phyloP scores from a whole-genome alignment of 768 basidiomycete species.

The Paxillus rubicundulus region DNA sequence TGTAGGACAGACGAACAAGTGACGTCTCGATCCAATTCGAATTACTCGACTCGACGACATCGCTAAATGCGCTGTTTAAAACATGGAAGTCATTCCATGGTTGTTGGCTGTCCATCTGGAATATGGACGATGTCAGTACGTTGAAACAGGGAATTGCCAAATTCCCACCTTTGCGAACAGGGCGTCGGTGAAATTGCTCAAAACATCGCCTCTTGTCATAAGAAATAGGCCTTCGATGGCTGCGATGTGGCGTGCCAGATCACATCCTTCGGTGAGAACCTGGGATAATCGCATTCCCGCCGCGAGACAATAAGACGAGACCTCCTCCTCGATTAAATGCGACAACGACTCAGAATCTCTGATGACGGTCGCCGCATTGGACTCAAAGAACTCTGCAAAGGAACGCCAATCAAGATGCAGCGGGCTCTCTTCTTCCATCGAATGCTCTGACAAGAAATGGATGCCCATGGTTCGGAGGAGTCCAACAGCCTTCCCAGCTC shows the following conservation, averaged over 20 bases:
- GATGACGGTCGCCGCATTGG: constrained; percentile 28
- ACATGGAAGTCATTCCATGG: constrained; percentile 82
- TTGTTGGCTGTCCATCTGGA: constrained; percentile 71
- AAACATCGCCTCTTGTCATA: constrained; percentile 75
- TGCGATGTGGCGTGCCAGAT: constrained; percentile 56
- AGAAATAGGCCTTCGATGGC: constrained; percentile 69
- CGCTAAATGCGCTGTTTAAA: constrained; percentile 72
- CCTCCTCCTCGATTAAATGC: constrained; percentile 57
- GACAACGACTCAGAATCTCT: constrained; percentile 64
- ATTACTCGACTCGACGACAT: constrained; percentile 53
- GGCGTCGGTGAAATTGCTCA: constrained; percentile 71
- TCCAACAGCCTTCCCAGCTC: constrained; percentile 75
- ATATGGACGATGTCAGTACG: no score
- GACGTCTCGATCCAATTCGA: constrained; percentile 61
- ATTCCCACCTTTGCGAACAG: constrained; percentile 66
- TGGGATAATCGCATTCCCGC: constrained; percentile 52
- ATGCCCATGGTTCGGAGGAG: constrained; percentile 58
- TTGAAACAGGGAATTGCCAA: constrained; percentile 6
- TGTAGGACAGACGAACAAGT: constrained; percentile 70
- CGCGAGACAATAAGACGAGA: constrained; percentile 54
- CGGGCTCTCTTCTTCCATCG: constrained; percentile 23
- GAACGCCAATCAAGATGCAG: constrained; percentile 39
- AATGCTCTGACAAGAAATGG: constrained; percentile 14
- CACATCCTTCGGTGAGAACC: constrained; percentile 67
- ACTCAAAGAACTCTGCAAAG: constrained; percentile 41